Percentiles rank a stretch among this genome's conserved stretches.
Conservation (phyloP, 441 rosid species). For the Syzygium syzygioides region DNA sequence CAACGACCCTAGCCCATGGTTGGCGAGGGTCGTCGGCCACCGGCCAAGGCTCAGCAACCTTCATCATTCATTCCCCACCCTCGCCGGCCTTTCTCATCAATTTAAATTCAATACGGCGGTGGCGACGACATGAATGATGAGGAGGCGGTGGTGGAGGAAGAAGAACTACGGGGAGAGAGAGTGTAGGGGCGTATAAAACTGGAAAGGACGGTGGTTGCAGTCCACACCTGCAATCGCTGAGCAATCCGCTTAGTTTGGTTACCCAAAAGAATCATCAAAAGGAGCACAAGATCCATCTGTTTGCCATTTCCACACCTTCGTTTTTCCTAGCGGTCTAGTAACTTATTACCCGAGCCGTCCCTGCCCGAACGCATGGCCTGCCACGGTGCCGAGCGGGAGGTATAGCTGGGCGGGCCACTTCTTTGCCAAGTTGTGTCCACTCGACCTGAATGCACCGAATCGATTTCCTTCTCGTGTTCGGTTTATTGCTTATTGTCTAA, state of each 20-base stretch:
- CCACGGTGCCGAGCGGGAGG: neutral
- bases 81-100: too few species aligned
- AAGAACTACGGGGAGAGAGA: neutral
- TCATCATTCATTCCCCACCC: fast-evolving
- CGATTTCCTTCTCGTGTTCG: neutral
- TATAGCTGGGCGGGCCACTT: neutral
- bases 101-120: neutral
- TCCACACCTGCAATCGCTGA: neutral
- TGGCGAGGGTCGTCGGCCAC: too few species aligned
- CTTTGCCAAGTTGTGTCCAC: neutral
- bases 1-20: too few species aligned
- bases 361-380: fast-evolving
- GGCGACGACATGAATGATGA: neutral
- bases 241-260: neutral
- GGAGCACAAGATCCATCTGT: neutral
- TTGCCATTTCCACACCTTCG: neutral
- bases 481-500: neutral
- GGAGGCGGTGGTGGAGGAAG: neutral
- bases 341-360: neutral
- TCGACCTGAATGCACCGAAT: neutral
- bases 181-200: neutral
- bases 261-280: neutral
- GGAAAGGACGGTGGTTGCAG: neutral
- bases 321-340: neutral
- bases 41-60: too few species aligned